phyloP scores from a whole-genome alignment of 306 rosid species.

The Dalbergia oliveri region DNA sequence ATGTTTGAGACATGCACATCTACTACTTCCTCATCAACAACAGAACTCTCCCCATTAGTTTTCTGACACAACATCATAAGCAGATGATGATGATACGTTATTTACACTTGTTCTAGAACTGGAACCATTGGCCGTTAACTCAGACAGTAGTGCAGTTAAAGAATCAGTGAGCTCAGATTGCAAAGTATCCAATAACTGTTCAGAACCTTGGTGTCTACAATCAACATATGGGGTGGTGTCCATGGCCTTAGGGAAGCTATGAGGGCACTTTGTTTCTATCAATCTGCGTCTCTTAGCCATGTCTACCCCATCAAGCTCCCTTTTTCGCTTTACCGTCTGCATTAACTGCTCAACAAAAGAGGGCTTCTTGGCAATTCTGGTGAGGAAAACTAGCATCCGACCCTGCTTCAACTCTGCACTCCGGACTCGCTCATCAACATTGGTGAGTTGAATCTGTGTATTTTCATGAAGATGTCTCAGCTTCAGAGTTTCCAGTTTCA shows the following conservation, averaged over 20 bases:
- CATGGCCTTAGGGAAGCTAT: constrained; percentile 36
- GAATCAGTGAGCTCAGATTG: constrained; percentile 54
- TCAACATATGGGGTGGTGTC: constrained; percentile 33
- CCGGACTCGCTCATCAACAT: constrained; percentile 63
- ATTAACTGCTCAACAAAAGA: constrained; percentile 54
- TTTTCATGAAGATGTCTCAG: constrained; percentile 68
- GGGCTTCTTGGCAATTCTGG: constrained; percentile 59
- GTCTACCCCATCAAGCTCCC: constrained; percentile 56
- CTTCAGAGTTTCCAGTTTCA: constrained; percentile 68
- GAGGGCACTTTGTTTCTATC: constrained; percentile 47
- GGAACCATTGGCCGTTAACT: constrained; percentile 23
- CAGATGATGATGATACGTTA: constrained; percentile 47
- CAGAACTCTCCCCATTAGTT: constrained; percentile 50
- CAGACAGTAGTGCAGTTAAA: constrained; percentile 27
- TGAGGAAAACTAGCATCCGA: constrained; percentile 68
- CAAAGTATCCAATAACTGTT: constrained; percentile 40
- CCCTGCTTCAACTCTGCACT: constrained; percentile 64
- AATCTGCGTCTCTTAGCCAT: constrained; percentile 64
- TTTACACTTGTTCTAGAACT: not conserved
- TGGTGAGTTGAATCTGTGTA: constrained; percentile 57
- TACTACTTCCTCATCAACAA: constrained; percentile 52
- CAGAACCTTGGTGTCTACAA: constrained; percentile 44
- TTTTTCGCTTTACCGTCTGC: constrained; percentile 56
- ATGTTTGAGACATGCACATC: constrained; percentile 66
- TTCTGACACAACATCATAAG: constrained; percentile 63